Evolutionary conservation across 1,284 basidiomycete species (phyloP).

Genomic region (Mycena sp.): DNA sequence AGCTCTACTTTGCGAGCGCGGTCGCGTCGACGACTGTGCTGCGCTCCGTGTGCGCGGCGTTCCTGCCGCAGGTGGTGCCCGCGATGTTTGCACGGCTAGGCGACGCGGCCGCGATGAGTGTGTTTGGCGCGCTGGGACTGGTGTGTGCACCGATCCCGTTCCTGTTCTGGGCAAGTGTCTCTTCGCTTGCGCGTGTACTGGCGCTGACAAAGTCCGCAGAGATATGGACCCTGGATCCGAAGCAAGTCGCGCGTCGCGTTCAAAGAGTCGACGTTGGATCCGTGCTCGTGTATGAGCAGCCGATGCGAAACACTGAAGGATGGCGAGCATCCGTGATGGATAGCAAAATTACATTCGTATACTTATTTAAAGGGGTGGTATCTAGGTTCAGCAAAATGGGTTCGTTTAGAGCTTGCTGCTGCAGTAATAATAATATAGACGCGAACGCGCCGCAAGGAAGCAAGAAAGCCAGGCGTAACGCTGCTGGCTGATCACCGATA

Average conservation of each 20-base stretch:
- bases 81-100: constrained; percentile 69
- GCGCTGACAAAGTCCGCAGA: no score
- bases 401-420: constrained; percentile 7
- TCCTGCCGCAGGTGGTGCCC: constrained; percentile 73
- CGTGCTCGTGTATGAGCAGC: constrained; percentile 16
- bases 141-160: constrained; percentile 65
- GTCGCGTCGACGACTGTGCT: constrained; percentile 80
- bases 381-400: constrained; percentile 6
- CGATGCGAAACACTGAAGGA: constrained; percentile 25
- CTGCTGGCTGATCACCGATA: background rate
- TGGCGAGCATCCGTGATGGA: constrained; percentile 17
- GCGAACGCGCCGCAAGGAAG: constrained; percentile 10
- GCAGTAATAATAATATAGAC: constrained; percentile 6
- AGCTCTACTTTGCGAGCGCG: constrained; percentile 80
- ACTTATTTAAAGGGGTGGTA: constrained; percentile 6
- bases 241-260: constrained; percentile 62
- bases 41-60: constrained; percentile 73
- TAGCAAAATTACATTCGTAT: constrained; percentile 33
- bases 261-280: constrained; percentile 42
- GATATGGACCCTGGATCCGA: constrained; percentile 67
- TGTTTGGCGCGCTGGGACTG: constrained; percentile 68
- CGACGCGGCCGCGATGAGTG: constrained; percentile 74
- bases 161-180: constrained; percentile 54
- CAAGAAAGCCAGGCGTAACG: no score
- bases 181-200: no score